Base-by-base conservation (phyloP, 371 early-diverging fungal genomes). In the Mucor saturninus region DNA sequence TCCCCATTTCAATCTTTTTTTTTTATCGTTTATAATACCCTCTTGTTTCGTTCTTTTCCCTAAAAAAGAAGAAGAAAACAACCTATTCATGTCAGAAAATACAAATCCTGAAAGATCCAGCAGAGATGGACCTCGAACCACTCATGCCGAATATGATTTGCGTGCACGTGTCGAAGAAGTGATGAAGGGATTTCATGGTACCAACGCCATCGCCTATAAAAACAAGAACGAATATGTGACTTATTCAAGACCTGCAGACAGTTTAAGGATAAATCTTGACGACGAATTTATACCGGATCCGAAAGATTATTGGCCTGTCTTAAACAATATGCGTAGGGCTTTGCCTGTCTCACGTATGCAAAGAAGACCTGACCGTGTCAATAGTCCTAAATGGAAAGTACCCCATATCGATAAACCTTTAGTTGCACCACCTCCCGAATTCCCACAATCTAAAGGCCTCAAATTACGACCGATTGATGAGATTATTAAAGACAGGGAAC, bases 381-480 rank as follows among this genome's bases (percentile, higher is more conserved):
- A 55, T 8, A 58, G 61, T 26, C 67, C 56, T 9, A 29, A 45
- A 21, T 67, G 57, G 54, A 61, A 29, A 31, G 67, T 61, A 4
- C 61, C 67, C 3, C 28, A n/a, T 9, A 53, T 54, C 9, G 58
- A 38, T 13, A 64, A 64, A 26, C 35, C 35, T 35, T 1, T 35
- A 35, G 35, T 35, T 6, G 56, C 56, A 30, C 49, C 56, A 5
- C 30, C 42, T 15, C 67, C 61, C 2, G 38, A 56, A 4, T 64
- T 53, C 14, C 67, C 67, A 3, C 67, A 61, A 57, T 61, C 62
- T 15, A 61, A 56, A 15, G 67, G 67, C 21, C 37, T 67, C n/a
- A 67, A 67, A 39, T 40, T 67, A 11, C 42, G 67, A 38, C 56
- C 46, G 13, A 54, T 67, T 0, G 67, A 67, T 13, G 62, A 61